A percentile compares a stretch with the other conserved stretches of the same genome.
phyloP scores from a whole-genome alignment of 306 rosid species.

The Oxytropis ochrocephala region DNA sequence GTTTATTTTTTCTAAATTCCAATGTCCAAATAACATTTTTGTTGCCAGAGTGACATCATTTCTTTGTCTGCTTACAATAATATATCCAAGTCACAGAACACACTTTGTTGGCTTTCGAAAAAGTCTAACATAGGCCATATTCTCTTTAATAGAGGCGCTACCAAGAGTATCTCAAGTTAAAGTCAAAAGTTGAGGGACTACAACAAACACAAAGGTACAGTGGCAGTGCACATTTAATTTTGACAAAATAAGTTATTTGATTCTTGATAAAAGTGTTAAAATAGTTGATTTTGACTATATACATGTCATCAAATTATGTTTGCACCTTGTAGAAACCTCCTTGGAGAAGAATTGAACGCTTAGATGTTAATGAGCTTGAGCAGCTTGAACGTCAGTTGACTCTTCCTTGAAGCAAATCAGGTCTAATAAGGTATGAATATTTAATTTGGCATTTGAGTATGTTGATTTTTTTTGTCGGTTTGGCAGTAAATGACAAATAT shows the following conservation, averaged over 20 bases:
- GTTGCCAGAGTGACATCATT: too few relatives aligned
- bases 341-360: constrained; percentile 63
- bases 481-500: too few relatives aligned
- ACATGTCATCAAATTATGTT: neutral
- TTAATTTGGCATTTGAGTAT: neutral
- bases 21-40: too few relatives aligned
- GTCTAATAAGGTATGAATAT: constrained; percentile 56
- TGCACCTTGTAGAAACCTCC: constrained; percentile 36
- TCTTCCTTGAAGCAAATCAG: constrained; percentile 53
- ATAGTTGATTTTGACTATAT: neutral
- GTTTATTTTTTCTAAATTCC: too few relatives aligned
- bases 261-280: neutral
- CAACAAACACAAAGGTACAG: constrained; percentile 64
- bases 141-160: constrained; percentile 39
- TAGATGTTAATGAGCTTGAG: constrained; percentile 49
- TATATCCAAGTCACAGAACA: neutral
- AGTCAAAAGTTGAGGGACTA: constrained; percentile 55
- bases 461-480: too few relatives aligned
- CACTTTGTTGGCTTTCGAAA: neutral
- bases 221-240: neutral
- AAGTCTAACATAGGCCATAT: constrained; percentile 1
- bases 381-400: constrained; percentile 57
- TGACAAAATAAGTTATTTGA: neutral
- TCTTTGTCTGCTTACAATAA: neutral
- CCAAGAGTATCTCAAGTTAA: constrained; percentile 66